Percentiles rank a stretch among this genome's conserved stretches.
Conservation (phyloP, 805 yeast species). For the Barnettozyma populi region DNA sequence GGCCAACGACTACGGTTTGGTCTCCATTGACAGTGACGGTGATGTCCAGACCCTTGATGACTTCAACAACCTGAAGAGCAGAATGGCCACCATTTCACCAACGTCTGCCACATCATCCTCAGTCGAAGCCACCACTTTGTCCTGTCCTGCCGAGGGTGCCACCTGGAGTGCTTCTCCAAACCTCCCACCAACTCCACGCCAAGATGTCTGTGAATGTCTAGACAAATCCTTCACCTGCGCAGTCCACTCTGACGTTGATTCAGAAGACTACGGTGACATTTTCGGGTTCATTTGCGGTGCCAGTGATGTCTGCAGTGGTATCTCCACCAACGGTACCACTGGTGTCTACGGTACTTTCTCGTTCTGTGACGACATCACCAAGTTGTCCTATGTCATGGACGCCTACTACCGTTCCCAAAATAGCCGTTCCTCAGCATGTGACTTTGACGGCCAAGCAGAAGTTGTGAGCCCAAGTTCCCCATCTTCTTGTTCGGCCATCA, state of each 20-base stretch:
- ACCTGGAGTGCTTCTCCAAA: slow-evolving; percentile 64
- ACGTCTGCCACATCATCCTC: slow-evolving; percentile 35
- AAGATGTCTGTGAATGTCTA: slow-evolving; percentile 61
- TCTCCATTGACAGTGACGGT: slow-evolving; percentile 40
- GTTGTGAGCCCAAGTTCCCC: slow-evolving; percentile 35
- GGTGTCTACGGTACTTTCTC: slow-evolving; percentile 74
- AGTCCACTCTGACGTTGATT: slow-evolving; percentile 44
- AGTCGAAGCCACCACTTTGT: slow-evolving; percentile 30
- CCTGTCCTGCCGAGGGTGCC: slow-evolving; percentile 46
- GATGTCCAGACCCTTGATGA: slow-evolving; percentile 57
- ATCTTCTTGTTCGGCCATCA: slow-evolving; percentile 45
- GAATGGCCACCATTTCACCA: slow-evolving; percentile 51
- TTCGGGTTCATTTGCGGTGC: slow-evolving; percentile 53
- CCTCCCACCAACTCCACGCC: slow-evolving; percentile 76
- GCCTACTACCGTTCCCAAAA: slow-evolving; percentile 53
- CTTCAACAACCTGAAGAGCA: slow-evolving; percentile 49
- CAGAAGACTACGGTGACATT: slow-evolving; percentile 53
- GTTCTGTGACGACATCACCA: slow-evolving; percentile 65
- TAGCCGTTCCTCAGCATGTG: slow-evolving; percentile 50
- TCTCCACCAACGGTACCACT: slow-evolving; percentile 50
- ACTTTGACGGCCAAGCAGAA: slow-evolving; percentile 68
- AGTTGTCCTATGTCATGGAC: slow-evolving; percentile 63
- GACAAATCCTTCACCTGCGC: slow-evolving; percentile 51
- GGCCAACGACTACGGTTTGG: slow-evolving; percentile 77
- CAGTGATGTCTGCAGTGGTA: slow-evolving; percentile 52